Conservation (phyloP, 768 basidiomycete genomes). For the Amanita inopinata region DNA sequence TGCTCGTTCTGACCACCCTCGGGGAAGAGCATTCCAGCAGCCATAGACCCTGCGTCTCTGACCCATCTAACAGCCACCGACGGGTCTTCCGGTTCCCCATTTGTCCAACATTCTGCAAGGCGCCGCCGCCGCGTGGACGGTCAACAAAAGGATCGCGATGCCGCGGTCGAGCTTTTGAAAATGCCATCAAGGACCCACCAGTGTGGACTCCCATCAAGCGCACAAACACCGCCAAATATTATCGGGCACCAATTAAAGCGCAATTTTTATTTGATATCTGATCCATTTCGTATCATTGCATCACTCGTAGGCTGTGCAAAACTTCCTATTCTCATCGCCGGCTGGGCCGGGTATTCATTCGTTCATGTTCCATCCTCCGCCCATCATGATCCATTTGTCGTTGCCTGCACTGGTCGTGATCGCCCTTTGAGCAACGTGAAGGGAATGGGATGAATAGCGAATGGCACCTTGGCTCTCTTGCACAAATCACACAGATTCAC, state of each 20-base stretch:
- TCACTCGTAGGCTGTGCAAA: neutral
- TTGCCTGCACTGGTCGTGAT: no score
- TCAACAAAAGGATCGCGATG: neutral
- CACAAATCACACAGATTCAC: no score
- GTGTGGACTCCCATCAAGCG: neutral
- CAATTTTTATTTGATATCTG: neutral
- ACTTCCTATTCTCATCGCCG: neutral
- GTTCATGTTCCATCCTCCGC: no score
- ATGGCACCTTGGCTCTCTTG: no score
- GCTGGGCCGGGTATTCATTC: no score
- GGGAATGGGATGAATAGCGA: no score
- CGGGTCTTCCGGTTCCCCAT: neutral
- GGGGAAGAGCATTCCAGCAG: neutral
- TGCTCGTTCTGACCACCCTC: no score
- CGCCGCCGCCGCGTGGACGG: neutral
- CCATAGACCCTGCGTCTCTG: no score
- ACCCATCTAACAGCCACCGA: no score
- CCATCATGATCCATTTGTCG: neutral
- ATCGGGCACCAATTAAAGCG: neutral
- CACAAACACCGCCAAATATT: neutral
- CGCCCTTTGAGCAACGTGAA: no score
- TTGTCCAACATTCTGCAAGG: no score
- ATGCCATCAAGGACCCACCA: neutral
- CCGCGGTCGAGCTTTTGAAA: neutral
- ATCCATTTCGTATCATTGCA: neutral